Percentiles rank a stretch among this genome's conserved stretches.
Conservation (phyloP, 805 yeast genomes). For the Candida loeiensis region DNA sequence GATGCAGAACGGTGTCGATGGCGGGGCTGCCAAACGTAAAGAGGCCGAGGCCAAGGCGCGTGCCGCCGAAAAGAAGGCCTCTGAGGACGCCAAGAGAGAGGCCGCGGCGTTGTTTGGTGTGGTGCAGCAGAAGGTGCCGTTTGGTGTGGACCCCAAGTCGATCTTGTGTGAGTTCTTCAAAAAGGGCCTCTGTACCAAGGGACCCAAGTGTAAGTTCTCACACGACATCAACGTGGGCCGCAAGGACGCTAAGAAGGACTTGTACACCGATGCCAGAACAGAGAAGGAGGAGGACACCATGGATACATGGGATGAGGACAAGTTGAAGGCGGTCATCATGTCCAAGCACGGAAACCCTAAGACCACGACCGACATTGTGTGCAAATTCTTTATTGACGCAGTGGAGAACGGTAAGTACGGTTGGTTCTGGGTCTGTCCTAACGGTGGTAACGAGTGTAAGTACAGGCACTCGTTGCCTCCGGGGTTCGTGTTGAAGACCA, state of each 20-base stretch:
- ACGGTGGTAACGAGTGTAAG: constrained; percentile 88
- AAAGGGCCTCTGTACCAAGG: constrained; percentile 80
- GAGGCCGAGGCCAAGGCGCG: constrained; percentile 70
- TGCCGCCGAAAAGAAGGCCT: constrained; percentile 81
- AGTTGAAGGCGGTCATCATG: constrained; percentile 75
- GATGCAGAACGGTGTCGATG: constrained; percentile 42
- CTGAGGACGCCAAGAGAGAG: constrained; percentile 84
- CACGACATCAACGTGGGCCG: constrained; percentile 86
- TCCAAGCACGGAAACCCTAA: constrained; percentile 94
- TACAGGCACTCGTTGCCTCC: constrained; percentile 95
- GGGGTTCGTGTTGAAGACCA: constrained; percentile 94
- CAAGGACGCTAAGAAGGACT: constrained; percentile 84
- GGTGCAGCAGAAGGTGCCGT: constrained; percentile 81
- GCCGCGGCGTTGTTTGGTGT: constrained; percentile 76
- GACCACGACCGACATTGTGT: constrained; percentile 91
- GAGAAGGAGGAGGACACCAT: constrained; percentile 78
- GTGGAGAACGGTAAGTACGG: constrained; percentile 97
- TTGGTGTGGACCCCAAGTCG: constrained; percentile 96
- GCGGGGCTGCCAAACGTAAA: constrained; percentile 56
- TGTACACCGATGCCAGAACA: constrained; percentile 83
- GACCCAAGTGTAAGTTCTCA: constrained; percentile 83
- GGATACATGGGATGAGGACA: constrained; percentile 97
- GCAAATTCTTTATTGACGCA: constrained; percentile 92
- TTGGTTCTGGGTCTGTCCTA: constrained; percentile 99
- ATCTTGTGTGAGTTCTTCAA: constrained; percentile 88